Evolutionary conservation across 2,329 filamentous ascomycete species (phyloP).

Genomic region (Ophiocordyceps robertsii): DNA sequence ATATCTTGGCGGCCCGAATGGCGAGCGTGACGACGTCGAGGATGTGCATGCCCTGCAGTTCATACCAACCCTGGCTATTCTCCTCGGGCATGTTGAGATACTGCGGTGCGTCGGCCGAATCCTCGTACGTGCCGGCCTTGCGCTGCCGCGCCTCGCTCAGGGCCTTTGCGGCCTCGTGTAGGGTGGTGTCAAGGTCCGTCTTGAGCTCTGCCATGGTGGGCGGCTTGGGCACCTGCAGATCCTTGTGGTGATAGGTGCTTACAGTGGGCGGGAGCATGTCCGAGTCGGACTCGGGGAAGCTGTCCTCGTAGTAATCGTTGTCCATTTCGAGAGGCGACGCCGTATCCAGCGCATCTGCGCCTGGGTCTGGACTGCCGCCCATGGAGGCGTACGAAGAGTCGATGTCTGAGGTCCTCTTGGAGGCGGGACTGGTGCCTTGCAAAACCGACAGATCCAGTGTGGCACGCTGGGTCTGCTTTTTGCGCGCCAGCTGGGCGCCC

Average conservation of each 20-base stretch:
- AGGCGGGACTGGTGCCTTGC: conserved; percentile 18
- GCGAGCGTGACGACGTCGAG: conserved; percentile 87
- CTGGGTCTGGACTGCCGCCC: conserved; percentile 43
- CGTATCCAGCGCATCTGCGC: conserved; percentile 23
- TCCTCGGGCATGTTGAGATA: conserved; percentile 28
- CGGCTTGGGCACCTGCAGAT: conserved; percentile 69
- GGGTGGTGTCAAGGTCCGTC: conserved; percentile 46
- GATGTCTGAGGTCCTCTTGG: conserved; percentile 31
- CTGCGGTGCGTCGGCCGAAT: conserved; percentile 13
- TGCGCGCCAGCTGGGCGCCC: conserved; percentile 70
- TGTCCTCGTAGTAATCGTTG: conserved; percentile 39
- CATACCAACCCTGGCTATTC: conserved; percentile 56
- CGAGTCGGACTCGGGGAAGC: conserved; percentile 49
- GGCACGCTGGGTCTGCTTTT: conserved; percentile 46
- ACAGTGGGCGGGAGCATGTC: conserved; percentile 92
- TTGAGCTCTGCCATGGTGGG: conserved; percentile 74
- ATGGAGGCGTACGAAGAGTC: conserved; percentile 49
- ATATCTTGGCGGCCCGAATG: conserved; percentile 91
- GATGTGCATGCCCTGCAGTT: conserved; percentile 83
- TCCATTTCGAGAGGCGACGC: conserved; percentile 32
- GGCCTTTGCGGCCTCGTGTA: conserved; percentile 56
- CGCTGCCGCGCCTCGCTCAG: conserved; percentile 43
- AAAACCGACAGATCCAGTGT: conserved; percentile 45
- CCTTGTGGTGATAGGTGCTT: conserved; percentile 83
- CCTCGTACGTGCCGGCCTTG: conserved; percentile 17